These are phyloP conservation scores for Coprinopsis cinerea DNA, from an alignment of 768 basidiomycete species.

Conservation along the genomic window DNA sequence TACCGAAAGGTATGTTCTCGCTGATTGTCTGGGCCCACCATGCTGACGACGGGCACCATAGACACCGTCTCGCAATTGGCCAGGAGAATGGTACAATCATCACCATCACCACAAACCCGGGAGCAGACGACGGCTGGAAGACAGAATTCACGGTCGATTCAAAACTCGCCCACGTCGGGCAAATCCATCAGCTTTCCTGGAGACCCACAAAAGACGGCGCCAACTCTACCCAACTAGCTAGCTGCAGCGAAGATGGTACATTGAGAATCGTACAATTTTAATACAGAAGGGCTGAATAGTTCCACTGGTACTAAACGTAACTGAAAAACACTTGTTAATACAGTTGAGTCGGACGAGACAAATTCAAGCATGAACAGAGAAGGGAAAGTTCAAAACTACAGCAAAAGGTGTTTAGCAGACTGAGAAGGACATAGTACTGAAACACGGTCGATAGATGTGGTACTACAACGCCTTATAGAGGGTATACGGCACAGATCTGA, in stretches of 20 bases:
- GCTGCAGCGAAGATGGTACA: constrained; percentile 91
- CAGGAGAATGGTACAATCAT: constrained; percentile 76
- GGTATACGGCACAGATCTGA: constrained; percentile 66
- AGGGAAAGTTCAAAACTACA: constrained; percentile 36
- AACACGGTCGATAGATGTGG: constrained; percentile 4
- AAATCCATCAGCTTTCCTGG: constrained; percentile 82
- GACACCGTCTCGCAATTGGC: constrained; percentile 67
- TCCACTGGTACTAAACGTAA: constrained; percentile 35
- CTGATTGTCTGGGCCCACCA: not conserved
- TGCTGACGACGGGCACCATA: not conserved
- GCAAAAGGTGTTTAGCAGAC: constrained; percentile 40
- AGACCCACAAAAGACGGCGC: constrained; percentile 36
- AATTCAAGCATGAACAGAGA: too few species aligned
- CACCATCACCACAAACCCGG: constrained; percentile 42
- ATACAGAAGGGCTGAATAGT: constrained; percentile 39
- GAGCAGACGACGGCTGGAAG: constrained; percentile 38
- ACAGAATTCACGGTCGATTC: constrained; percentile 39
- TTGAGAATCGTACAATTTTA: constrained; percentile 63
- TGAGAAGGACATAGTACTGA: constrained; percentile 21
- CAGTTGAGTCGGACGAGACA: too few species aligned
- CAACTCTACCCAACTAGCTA: constrained; percentile 56
- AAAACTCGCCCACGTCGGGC: constrained; percentile 65
- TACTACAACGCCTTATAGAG: constrained; percentile 39
- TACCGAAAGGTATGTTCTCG: constrained; percentile 35
- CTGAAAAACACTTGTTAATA: constrained; percentile 53